Conservation (phyloP, 108 stramenopile genomes). For the Licmophora abbreviata region DNA sequence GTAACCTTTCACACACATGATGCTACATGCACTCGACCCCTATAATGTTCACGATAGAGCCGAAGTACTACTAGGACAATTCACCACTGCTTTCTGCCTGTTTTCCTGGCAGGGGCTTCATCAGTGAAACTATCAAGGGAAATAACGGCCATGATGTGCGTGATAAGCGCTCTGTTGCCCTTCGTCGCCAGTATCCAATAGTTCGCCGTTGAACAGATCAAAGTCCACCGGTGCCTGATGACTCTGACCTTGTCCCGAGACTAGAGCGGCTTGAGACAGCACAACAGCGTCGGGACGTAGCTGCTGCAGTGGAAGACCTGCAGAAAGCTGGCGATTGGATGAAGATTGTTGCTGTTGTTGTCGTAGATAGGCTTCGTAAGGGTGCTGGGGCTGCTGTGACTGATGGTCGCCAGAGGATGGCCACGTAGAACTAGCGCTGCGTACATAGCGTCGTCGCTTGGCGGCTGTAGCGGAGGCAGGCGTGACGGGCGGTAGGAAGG, state of each 20-base stretch:
- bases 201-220: slow-evolving; percentile 34
- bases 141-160: too few species aligned
- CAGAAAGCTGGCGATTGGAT: neutral
- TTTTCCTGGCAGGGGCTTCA: neutral
- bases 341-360: neutral
- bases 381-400: neutral
- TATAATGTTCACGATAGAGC: too few species aligned
- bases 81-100: neutral
- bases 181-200: slow-evolving; percentile 11
- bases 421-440: too few species aligned
- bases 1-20: too few species aligned
- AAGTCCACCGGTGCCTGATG: slow-evolving; percentile 12
- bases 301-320: neutral
- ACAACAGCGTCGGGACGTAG: neutral
- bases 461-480: too few species aligned
- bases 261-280: neutral
- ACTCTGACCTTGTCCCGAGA: slow-evolving; percentile 1
- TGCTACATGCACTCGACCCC: too few species aligned
- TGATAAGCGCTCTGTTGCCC: too few species aligned
- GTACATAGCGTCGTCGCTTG: too few species aligned
- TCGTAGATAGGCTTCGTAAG: neutral
- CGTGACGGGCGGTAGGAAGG: too few species aligned
- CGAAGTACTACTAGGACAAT: too few species aligned
- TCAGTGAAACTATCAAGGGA: neutral
- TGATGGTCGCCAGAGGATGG: too few species aligned